Conservation (phyloP, 208 protist genomes). For the Blechomonas ayalai region DNA sequence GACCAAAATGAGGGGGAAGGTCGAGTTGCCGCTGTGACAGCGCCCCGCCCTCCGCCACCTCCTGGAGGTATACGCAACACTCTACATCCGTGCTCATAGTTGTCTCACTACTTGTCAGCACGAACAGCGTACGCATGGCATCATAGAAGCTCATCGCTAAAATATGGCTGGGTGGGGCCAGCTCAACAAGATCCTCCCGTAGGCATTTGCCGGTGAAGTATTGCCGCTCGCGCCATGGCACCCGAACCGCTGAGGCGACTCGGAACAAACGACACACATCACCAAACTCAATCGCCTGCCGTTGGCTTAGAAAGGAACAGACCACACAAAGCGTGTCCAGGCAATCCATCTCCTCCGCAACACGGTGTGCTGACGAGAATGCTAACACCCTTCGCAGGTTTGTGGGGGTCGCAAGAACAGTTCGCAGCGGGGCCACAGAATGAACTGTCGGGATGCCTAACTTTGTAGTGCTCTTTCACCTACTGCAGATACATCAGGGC, state of each 20-base stretch:
- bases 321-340: slow-evolving; percentile 33
- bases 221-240: slow-evolving; percentile 24
- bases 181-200: slow-evolving; percentile 31
- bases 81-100: slow-evolving; percentile 19
- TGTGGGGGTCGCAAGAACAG: too few species aligned
- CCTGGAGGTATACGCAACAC: slow-evolving; percentile 39
- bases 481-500: too few species aligned
- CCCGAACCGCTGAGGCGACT: slow-evolving; percentile 13
- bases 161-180: slow-evolving; percentile 43
- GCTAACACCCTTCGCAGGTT: too few species aligned
- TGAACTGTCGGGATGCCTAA: too few species aligned
- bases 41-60: slow-evolving; percentile 11
- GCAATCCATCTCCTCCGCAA: slow-evolving; percentile 42
- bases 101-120: slow-evolving; percentile 21
- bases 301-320: slow-evolving; percentile 34
- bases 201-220: slow-evolving; percentile 29
- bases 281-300: slow-evolving; percentile 34
- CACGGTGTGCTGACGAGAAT: too few species aligned
- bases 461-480: too few species aligned
- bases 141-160: slow-evolving; percentile 30
- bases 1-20: slow-evolving; percentile 33
- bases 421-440: too few species aligned
- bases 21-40: slow-evolving; percentile 24
- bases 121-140: slow-evolving; percentile 25
- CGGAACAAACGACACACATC: slow-evolving; percentile 29